These are phyloP conservation scores for Fonsecaea monophora DNA, from an alignment of 2,329 filamentous ascomycete species.

Conservation along the genomic window DNA sequence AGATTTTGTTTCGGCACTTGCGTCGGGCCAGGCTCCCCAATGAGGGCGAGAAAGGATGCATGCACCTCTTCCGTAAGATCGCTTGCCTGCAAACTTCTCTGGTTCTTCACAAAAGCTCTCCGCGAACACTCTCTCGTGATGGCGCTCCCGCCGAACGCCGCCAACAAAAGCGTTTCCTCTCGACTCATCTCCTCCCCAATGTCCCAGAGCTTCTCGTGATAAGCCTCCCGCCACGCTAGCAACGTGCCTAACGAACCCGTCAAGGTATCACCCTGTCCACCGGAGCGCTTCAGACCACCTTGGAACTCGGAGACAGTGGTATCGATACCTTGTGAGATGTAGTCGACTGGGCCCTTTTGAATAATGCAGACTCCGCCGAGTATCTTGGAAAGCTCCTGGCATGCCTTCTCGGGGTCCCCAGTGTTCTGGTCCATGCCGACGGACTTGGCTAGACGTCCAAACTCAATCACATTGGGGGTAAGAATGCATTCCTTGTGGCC, in stretches of 20 bases:
- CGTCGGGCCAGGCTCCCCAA: slow-evolving; percentile 69
- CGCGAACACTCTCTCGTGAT: slow-evolving; percentile 91
- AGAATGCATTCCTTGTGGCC: slow-evolving; percentile 85
- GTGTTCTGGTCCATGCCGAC: slow-evolving; percentile 65
- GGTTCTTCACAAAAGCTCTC: slow-evolving; percentile 82
- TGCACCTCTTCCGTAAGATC: slow-evolving; percentile 93
- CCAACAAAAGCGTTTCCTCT: slow-evolving; percentile 70
- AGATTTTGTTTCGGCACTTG: slow-evolving; percentile 25
- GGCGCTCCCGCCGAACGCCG: slow-evolving; percentile 83
- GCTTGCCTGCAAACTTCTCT: slow-evolving; percentile 86
- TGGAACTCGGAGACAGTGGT: slow-evolving; percentile 78
- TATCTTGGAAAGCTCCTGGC: slow-evolving; percentile 72
- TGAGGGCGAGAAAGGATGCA: slow-evolving; percentile 76
- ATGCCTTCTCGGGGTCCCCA: slow-evolving; percentile 57
- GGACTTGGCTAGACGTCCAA: slow-evolving; percentile 78
- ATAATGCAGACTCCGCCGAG: slow-evolving; percentile 89
- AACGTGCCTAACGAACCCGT: slow-evolving; percentile 90
- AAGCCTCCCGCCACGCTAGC: slow-evolving; percentile 85
- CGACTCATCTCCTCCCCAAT: slow-evolving; percentile 63
- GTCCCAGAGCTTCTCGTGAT: slow-evolving; percentile 80
- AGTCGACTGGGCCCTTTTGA: slow-evolving; percentile 84
- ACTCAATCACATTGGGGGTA: slow-evolving; percentile 95
- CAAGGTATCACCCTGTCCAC: slow-evolving; percentile 93
- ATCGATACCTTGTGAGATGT: slow-evolving; percentile 77
- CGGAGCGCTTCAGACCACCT: slow-evolving; percentile 87